Conservation (phyloP, 148 eudicot genomes). For the Pouteria glomerata region DNA sequence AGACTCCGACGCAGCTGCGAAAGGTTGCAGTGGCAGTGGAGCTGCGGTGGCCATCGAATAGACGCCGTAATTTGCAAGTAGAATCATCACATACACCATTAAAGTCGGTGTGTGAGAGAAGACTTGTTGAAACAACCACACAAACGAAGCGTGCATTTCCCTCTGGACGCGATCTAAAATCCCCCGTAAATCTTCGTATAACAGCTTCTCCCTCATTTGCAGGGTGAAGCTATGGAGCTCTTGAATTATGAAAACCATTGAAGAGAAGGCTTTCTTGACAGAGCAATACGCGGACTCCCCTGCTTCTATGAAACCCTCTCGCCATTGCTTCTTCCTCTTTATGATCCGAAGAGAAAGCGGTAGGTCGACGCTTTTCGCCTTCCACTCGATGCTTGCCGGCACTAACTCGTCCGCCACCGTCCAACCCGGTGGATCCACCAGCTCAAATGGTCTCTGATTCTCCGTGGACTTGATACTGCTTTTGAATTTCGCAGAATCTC, state of each 20-base stretch:
- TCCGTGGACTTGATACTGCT: not conserved
- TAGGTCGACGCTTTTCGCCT: constrained; percentile 65
- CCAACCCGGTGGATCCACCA: constrained; percentile 26
- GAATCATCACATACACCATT: constrained; percentile 80
- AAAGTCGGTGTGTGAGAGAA: constrained; percentile 79
- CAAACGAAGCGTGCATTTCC: constrained; percentile 82
- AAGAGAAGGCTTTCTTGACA: constrained; percentile 69
- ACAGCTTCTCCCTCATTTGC: constrained; percentile 57
- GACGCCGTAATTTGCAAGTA: constrained; percentile 80
- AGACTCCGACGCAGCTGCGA: constrained; percentile 10
- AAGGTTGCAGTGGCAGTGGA: constrained; percentile 9
- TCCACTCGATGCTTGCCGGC: constrained; percentile 45
- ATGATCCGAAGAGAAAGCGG: constrained; percentile 79
- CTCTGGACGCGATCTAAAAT: constrained; percentile 54
- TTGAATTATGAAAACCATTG: constrained; percentile 83
- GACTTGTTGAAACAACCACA: constrained; percentile 87
- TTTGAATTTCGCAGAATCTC: no score
- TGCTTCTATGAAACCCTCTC: constrained; percentile 27
- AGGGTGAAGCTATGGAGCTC: constrained; percentile 66
- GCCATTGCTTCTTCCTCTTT: constrained; percentile 51
- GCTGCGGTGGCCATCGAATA: constrained; percentile 58
- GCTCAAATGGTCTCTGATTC: constrained; percentile 11
- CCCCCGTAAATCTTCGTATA: constrained; percentile 66
- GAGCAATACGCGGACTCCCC: constrained; percentile 61
- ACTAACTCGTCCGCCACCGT: constrained; percentile 23